phyloP scores from a whole-genome alignment of 2,329 filamentous ascomycete genomes.

The Daldinia sp. region DNA sequence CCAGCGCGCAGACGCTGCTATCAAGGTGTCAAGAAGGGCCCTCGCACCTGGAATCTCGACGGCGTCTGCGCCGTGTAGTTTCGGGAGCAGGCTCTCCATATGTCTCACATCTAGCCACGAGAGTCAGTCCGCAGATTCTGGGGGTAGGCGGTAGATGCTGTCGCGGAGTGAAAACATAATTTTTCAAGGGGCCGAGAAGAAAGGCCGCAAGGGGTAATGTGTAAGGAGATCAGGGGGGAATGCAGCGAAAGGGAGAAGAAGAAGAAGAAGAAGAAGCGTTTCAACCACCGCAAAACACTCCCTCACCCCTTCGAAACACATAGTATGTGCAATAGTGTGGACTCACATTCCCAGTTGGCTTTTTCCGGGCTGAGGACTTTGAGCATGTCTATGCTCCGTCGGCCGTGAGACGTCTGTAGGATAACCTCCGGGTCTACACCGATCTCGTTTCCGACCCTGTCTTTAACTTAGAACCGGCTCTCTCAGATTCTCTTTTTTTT shows the following conservation, averaged over 20 bases:
- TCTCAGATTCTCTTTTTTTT: no score
- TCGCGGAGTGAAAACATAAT: conserved; percentile 23
- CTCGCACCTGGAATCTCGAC: conserved; percentile 88
- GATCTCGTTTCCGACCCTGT: conserved; percentile 82
- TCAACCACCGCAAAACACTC: background rate
- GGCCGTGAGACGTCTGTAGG: conserved; percentile 89
- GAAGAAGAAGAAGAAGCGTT: background rate
- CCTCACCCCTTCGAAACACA: conserved; percentile 4
- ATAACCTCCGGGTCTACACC: conserved; percentile 87
- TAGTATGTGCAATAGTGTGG: conserved; percentile 22
- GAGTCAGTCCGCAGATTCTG: background rate
- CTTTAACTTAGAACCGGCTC: conserved; percentile 15
- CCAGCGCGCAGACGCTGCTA: conserved; percentile 76
- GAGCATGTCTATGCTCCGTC: conserved; percentile 88
- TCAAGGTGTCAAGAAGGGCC: conserved; percentile 74
- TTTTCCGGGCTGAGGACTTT: conserved; percentile 82
- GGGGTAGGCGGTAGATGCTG: conserved; percentile 6
- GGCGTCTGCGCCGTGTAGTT: conserved; percentile 80
- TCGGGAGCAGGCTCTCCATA: conserved; percentile 82
- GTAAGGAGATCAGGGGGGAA: conserved; percentile 15
- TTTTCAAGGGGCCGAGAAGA: conserved; percentile 14
- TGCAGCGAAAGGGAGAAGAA: conserved; percentile 8
- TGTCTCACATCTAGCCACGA: conserved; percentile 75
- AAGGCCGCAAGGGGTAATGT: conserved; percentile 28
- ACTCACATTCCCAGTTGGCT: conserved; percentile 93